Evolutionary conservation across 306 rosid genomes (phyloP).

Genomic region (Vigna nakashimae): DNA sequence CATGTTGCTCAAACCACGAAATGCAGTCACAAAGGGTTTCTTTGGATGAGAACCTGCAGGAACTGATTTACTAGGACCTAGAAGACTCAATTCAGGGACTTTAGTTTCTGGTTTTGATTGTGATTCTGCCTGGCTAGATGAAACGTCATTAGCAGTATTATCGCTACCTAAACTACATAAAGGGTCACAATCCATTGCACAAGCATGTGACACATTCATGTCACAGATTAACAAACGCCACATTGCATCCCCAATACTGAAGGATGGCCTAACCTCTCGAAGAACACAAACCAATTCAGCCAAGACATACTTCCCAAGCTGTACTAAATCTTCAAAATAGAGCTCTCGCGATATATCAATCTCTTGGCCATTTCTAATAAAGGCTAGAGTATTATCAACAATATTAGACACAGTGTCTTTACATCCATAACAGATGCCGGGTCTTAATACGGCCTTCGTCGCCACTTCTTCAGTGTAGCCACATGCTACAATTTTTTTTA

Average conservation of each 20-base stretch:
- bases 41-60: constrained; percentile 59
- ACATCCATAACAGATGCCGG: constrained; percentile 82
- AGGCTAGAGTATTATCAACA: constrained; percentile 72
- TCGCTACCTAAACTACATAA: constrained; percentile 48
- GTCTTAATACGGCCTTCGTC: constrained; percentile 70
- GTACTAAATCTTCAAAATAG: constrained; percentile 74
- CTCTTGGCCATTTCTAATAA: constrained; percentile 71
- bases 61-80: constrained; percentile 57
- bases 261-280: constrained; percentile 81
- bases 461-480: constrained; percentile 78
- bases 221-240: constrained; percentile 86
- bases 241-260: constrained; percentile 91
- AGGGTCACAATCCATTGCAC: constrained; percentile 78
- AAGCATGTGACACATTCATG: constrained; percentile 86
- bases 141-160: constrained; percentile 47
- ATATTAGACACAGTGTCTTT: constrained; percentile 80
- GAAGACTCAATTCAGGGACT: constrained; percentile 57
- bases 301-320: constrained; percentile 78
- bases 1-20: constrained; percentile 47
- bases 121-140: constrained; percentile 48
- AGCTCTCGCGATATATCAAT: constrained; percentile 70
- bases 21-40: constrained; percentile 47
- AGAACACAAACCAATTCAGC: constrained; percentile 88
- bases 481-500: constrained; percentile 64
- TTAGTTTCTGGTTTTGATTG: constrained; percentile 55